Conservation (phyloP, 2,329 filamentous ascomycete genomes). For the Calonectria henricotiae region DNA sequence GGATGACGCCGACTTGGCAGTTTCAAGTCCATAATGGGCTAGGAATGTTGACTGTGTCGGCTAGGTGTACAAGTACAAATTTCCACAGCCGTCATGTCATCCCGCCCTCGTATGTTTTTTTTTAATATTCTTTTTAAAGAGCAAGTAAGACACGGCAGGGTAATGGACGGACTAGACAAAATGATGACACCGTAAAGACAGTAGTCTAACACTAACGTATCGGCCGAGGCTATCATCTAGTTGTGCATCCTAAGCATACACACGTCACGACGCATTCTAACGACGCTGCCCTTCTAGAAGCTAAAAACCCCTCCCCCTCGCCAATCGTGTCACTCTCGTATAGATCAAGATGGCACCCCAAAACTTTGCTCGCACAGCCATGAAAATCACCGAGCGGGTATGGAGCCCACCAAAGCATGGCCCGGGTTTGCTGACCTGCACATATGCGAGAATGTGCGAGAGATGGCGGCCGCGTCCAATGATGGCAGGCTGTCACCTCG, state of each 20-base stretch:
- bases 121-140: not conserved
- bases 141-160: not conserved
- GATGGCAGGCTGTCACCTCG: not conserved
- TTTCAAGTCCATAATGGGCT: not conserved
- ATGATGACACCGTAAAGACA: not conserved
- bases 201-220: not conserved
- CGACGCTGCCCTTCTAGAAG: not conserved
- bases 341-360: not conserved
- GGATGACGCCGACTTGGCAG: conserved; percentile 26
- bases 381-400: not conserved
- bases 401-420: not conserved
- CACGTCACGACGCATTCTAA: not conserved
- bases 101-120: not conserved
- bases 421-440: not conserved
- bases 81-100: not conserved
- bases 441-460: not conserved
- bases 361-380: not conserved
- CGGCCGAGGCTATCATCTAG: not conserved
- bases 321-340: conserved; percentile 17
- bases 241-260: not conserved
- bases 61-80: not conserved
- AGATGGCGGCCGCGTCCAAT: not conserved
- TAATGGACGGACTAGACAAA: not conserved
- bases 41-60: not conserved
- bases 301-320: not conserved